Conservation (phyloP, 371 early-diverging fungal genomes). For the Mortierella sp. region DNA sequence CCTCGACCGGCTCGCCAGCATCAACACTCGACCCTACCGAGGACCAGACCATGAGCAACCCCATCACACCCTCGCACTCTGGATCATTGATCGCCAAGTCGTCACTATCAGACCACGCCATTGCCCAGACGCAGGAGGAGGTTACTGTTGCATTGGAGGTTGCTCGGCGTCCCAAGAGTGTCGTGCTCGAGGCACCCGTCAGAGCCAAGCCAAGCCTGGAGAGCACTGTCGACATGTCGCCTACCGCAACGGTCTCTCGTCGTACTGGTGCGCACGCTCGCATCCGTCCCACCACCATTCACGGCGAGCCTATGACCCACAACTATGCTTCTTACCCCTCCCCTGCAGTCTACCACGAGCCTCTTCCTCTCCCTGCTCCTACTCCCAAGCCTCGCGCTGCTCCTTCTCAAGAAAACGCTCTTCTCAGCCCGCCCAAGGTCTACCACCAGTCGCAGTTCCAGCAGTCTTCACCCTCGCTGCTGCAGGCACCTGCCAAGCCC, state of each 20-base stretch:
- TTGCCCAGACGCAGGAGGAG: slow-evolving; percentile 45
- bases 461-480: slow-evolving; percentile 41
- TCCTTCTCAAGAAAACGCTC: slow-evolving; percentile 36
- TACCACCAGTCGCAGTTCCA: slow-evolving; percentile 42
- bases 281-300: slow-evolving; percentile 51
- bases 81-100: slow-evolving; percentile 36
- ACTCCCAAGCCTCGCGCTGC: slow-evolving; percentile 31
- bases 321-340: slow-evolving; percentile 25
- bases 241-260: slow-evolving; percentile 47
- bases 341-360: slow-evolving; percentile 37
- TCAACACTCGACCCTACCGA: slow-evolving; percentile 29
- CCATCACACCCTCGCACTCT: slow-evolving; percentile 29
- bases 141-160: slow-evolving; percentile 34
- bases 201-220: slow-evolving; percentile 51
- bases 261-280: slow-evolving; percentile 40
- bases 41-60: slow-evolving; percentile 19
- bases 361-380: slow-evolving; percentile 25
- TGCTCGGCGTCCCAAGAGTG: slow-evolving; percentile 33
- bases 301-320: slow-evolving; percentile 55
- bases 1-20: slow-evolving; percentile 49
- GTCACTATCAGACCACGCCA: slow-evolving; percentile 27
- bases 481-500: slow-evolving; percentile 18
- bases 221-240: slow-evolving; percentile 42
- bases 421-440: slow-evolving; percentile 30
- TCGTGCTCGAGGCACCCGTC: slow-evolving; percentile 34